phyloP scores from a whole-genome alignment of 2,329 filamentous ascomycete genomes.

The Monosporascus sp. region DNA sequence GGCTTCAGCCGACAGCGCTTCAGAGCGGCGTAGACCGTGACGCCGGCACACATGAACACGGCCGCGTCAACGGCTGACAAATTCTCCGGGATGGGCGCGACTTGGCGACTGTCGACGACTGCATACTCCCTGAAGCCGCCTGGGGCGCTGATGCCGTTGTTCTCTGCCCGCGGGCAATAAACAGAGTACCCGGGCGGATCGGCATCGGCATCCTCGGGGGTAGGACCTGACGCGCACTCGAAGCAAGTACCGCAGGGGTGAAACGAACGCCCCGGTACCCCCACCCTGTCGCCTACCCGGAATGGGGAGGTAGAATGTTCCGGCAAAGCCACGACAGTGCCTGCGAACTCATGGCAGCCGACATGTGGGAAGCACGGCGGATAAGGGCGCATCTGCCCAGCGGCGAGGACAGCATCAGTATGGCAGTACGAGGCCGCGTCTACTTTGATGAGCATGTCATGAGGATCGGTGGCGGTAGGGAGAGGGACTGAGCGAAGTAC shows the following conservation, averaged over 20 bases:
- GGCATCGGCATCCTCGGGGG: slow-evolving; percentile 18
- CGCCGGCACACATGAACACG: slow-evolving; percentile 37
- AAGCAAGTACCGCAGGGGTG: slow-evolving; percentile 36
- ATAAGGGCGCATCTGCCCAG: slow-evolving; percentile 21
- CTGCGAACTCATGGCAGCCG: slow-evolving; percentile 41
- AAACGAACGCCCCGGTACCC: slow-evolving; percentile 36
- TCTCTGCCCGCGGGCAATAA: slow-evolving; percentile 26
- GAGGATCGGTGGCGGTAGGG: slow-evolving; percentile 22
- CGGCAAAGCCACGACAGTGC: slow-evolving; percentile 32
- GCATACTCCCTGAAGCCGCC: slow-evolving; percentile 39
- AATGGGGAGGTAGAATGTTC: slow-evolving; percentile 6
- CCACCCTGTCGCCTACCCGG: slow-evolving; percentile 28
- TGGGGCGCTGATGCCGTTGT: slow-evolving; percentile 17
- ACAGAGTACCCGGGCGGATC: slow-evolving; percentile 36
- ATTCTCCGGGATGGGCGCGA: slow-evolving; percentile 21
- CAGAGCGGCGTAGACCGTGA: slow-evolving; percentile 36
- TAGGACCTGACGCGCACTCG: slow-evolving; percentile 28
- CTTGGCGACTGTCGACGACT: slow-evolving; percentile 35
- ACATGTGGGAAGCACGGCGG: slow-evolving; percentile 37
- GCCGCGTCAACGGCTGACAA: slow-evolving; percentile 33
- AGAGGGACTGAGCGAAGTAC: slow-evolving; percentile 29
- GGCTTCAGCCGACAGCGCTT: slow-evolving; percentile 27
- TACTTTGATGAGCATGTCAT: slow-evolving; percentile 41
- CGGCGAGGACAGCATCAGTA: slow-evolving; percentile 28
- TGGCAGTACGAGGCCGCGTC: slow-evolving; percentile 43